Percentiles rank a stretch among this genome's conserved stretches.
phyloP scores from a whole-genome alignment of 495 filamentous ascomycete genomes.

The Aspergillus haitiensis region DNA sequence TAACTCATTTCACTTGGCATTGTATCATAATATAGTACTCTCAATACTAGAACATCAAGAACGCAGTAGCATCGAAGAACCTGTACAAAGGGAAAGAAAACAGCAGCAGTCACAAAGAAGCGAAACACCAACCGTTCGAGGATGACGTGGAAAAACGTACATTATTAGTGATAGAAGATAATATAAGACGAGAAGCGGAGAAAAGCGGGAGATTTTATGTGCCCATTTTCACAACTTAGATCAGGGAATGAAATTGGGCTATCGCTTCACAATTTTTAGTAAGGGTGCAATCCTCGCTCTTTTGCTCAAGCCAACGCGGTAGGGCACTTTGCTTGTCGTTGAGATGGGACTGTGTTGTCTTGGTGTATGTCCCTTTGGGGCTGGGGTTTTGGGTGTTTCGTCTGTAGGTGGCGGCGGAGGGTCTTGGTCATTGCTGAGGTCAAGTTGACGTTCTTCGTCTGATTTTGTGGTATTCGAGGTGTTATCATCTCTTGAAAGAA shows the following conservation, averaged over 20 bases:
- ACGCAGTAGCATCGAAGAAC: background rate
- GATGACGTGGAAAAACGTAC: too few species aligned
- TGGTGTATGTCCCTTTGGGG: conserved; percentile 29
- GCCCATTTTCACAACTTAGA: background rate
- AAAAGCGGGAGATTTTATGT: background rate
- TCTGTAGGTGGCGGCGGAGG: background rate
- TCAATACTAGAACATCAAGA: background rate
- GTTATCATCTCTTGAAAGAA: too few species aligned
- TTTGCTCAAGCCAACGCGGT: conserved; percentile 68
- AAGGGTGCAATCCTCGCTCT: conserved; percentile 64
- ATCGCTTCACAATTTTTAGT: conserved; percentile 63
- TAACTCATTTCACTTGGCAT: conserved; percentile 9
- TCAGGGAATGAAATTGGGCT: conserved; percentile 14
- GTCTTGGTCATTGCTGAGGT: too few species aligned
- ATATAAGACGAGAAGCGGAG: background rate
- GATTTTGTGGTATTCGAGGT: too few species aligned
- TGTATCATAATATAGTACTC: conserved; percentile 1
- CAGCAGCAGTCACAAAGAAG: background rate
- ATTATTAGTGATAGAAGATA: background rate
- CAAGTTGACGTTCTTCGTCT: too few species aligned
- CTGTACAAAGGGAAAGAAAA: background rate
- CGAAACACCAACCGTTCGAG: background rate
- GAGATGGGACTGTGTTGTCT: conserved; percentile 51
- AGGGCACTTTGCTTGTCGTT: conserved; percentile 55
- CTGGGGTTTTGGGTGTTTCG: conserved; percentile 27